These are phyloP conservation scores for Cadophora sp. DNA, from an alignment of 2,329 filamentous ascomycete genomes.

Conservation along the genomic window DNA sequence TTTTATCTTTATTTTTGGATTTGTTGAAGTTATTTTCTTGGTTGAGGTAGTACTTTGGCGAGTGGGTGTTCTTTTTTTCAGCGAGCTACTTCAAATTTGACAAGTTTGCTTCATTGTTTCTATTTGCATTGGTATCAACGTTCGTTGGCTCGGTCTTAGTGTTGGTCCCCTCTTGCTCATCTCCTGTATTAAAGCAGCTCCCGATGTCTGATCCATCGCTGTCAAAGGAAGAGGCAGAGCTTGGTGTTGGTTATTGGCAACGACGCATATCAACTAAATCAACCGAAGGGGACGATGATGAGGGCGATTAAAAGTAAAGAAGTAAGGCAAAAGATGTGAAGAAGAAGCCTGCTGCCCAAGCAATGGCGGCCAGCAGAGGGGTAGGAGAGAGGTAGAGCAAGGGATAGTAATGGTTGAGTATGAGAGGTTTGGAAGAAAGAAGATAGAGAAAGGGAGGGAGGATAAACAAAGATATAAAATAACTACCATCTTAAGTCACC, in stretches of 20 bases:
- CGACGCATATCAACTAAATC: slow-evolving; percentile 26
- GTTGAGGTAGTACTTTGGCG: slow-evolving; percentile 33
- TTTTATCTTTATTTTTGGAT: slow-evolving; percentile 35
- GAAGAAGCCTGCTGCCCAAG: slow-evolving; percentile 20
- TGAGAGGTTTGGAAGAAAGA: slow-evolving; percentile 31
- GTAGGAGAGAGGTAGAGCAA: slow-evolving; percentile 25
- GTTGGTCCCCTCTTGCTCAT: slow-evolving; percentile 32
- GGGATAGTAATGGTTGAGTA: slow-evolving; percentile 28
- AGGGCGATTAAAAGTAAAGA: slow-evolving; percentile 23
- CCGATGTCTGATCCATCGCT: slow-evolving; percentile 36
- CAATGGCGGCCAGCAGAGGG: slow-evolving; percentile 21
- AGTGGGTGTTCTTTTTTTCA: slow-evolving; percentile 32
- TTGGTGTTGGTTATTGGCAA: slow-evolving; percentile 27
- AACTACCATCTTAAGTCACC: slow-evolving; percentile 30
- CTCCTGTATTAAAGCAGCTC: slow-evolving; percentile 36
- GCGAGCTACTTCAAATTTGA: slow-evolving; percentile 31
- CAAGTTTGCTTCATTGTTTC: slow-evolving; percentile 27
- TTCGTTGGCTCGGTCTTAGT: slow-evolving; percentile 42
- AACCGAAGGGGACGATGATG: slow-evolving; percentile 3
- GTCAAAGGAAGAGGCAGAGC: slow-evolving; percentile 29
- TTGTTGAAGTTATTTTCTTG: slow-evolving; percentile 30
- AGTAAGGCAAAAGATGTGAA: slow-evolving; percentile 17
- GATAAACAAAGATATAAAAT: slow-evolving; percentile 31
- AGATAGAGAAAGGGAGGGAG: slow-evolving; percentile 30
- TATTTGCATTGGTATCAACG: slow-evolving; percentile 33